Conservation (phyloP, 768 basidiomycete genomes). For the Sporobolomyces roseus region DNA sequence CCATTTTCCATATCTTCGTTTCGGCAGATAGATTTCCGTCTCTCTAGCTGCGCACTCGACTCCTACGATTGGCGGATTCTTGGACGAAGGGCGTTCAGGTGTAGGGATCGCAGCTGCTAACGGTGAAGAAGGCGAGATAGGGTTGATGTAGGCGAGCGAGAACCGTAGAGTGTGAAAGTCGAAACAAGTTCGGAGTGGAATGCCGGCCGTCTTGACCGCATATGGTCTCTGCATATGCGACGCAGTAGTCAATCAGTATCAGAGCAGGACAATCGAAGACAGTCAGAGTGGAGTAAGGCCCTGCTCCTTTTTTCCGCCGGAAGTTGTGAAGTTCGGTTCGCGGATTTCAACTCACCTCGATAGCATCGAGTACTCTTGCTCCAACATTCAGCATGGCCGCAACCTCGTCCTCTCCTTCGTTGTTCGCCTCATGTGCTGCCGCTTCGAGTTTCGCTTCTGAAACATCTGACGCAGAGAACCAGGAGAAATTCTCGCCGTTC, state of each 20-base stretch:
- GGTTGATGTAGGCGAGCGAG: slow-evolving; percentile 57
- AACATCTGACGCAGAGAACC: slow-evolving; percentile 58
- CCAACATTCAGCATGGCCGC: slow-evolving; percentile 75
- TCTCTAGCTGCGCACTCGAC: slow-evolving; percentile 53
- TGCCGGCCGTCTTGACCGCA: slow-evolving; percentile 81
- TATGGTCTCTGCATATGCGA: slow-evolving; percentile 64
- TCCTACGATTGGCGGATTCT: slow-evolving; percentile 52
- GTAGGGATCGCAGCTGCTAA: slow-evolving; percentile 9
- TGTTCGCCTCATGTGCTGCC: background rate
- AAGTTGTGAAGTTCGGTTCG: too few species aligned
- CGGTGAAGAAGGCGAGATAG: slow-evolving; percentile 51
- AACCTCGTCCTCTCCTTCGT: slow-evolving; percentile 54
- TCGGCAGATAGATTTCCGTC: slow-evolving; percentile 80
- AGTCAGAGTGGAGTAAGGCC: too few species aligned
- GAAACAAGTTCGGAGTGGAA: slow-evolving; percentile 53
- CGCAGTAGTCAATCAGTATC: background rate
- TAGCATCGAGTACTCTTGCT: slow-evolving; percentile 65
- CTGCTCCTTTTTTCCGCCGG: too few species aligned
- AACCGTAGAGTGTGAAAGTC: slow-evolving; percentile 32
- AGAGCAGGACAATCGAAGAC: too few species aligned
- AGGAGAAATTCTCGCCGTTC: slow-evolving; percentile 82
- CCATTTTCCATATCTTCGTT: slow-evolving; percentile 53
- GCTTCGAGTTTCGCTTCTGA: slow-evolving; percentile 18
- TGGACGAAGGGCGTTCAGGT: slow-evolving; percentile 33
- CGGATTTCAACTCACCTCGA: slow-evolving; percentile 56